Evolutionary conservation across 495 filamentous ascomycete species (phyloP), one percentile per base, ranked within the genome.

Genomic region (Aspergillus wentii): DNA sequence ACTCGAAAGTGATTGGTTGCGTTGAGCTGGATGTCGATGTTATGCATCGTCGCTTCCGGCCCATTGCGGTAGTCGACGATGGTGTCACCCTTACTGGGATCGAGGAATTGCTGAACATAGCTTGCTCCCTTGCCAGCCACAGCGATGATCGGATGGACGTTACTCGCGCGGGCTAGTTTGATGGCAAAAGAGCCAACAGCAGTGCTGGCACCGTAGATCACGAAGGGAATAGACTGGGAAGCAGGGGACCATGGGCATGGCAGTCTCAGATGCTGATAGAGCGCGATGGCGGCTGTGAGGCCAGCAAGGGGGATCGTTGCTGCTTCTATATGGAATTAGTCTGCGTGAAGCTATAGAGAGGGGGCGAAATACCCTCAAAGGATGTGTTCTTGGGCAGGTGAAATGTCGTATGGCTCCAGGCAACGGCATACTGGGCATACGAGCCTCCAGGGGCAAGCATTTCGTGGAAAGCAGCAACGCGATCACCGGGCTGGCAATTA

Each of bases 391-490:
- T 53, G 0, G 84, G 82, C 16, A 88, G 64, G 47, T 82, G 79
- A 48, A 86, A 86, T 0, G 83, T 86, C 0, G 80, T 78, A 49
- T 82, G 70, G 27, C 66, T 62, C 71, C 67, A 79, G 3, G 73
- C 72, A 20, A 88, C 43, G 8, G 80, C 78, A 54, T 87, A 89
- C 44, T 88, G 80, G 17, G 84, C 84, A 50, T 72, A 89, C 40
- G 66, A 72, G 15, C 84, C 84, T 11, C 61, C 57, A 1, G 73
- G 66, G 2, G 52, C 65, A 14, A 49, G 36, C 68, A 78, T 75
- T 51, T 82, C 62, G 50, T 87, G 83, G 56, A 86, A 86, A 3
- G 76, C 79, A n/a, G 70, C 79, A 6, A 89, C 84, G 19, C 81
- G 69, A 52, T 87, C 83, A 19, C 84, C 82, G 1, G 62, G 60